Evolutionary conservation across 2,329 filamentous ascomycete genomes (phyloP).

Genomic region (Lojkania enalia): DNA sequence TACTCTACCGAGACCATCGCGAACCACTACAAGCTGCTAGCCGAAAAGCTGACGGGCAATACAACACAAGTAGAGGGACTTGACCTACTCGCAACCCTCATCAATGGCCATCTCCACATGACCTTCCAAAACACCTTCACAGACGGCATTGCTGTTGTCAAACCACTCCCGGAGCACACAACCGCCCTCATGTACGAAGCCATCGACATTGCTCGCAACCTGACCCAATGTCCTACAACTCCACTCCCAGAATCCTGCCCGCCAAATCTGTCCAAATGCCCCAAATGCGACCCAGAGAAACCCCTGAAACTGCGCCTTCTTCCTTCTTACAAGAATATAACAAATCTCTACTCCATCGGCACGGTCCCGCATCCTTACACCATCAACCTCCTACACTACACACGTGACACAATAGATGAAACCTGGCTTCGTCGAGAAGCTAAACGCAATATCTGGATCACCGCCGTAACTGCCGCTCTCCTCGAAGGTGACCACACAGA

Average conservation of each 20-base stretch:
- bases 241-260: slow-evolving; percentile 80
- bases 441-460: slow-evolving; percentile 77
- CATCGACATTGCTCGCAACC: slow-evolving; percentile 70
- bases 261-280: slow-evolving; percentile 76
- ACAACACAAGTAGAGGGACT: slow-evolving; percentile 63
- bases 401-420: slow-evolving; percentile 49
- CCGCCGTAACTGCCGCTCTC: slow-evolving; percentile 68
- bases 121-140: slow-evolving; percentile 82
- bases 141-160: slow-evolving; percentile 77
- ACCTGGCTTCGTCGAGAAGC: slow-evolving; percentile 60
- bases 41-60: slow-evolving; percentile 59
- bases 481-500: slow-evolving; percentile 66
- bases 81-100: slow-evolving; percentile 68
- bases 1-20: slow-evolving; percentile 69
- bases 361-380: slow-evolving; percentile 93
- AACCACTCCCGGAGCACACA: slow-evolving; percentile 76
- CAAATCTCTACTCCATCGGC: slow-evolving; percentile 76
- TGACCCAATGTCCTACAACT: slow-evolving; percentile 73
- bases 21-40: slow-evolving; percentile 68
- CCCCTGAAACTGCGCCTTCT: slow-evolving; percentile 70
- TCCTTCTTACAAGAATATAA: slow-evolving; percentile 70
- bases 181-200: slow-evolving; percentile 72
- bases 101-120: slow-evolving; percentile 82
- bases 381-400: slow-evolving; percentile 67
- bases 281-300: slow-evolving; percentile 66